Evolutionary conservation across 2,329 filamentous ascomycete genomes (phyloP).

Genomic region (Ophiostoma sp.): DNA sequence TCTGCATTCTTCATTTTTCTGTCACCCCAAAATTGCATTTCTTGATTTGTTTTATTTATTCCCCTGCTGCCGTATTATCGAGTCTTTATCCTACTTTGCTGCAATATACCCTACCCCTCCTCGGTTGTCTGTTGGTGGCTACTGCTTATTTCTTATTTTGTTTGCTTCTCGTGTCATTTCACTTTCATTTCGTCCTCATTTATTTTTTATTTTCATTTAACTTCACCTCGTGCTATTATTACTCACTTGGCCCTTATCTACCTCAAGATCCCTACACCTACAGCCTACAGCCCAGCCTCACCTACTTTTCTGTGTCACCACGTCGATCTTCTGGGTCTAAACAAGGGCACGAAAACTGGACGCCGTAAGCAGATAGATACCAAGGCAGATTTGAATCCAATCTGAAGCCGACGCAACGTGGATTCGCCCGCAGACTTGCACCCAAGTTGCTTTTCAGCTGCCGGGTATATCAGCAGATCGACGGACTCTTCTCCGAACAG

Average conservation of each 20-base stretch:
- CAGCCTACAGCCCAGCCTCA: conserved; percentile 7
- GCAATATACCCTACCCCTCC: neutral
- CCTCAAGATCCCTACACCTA: neutral
- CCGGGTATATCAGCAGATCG: neutral
- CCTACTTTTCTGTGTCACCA: conserved; percentile 12
- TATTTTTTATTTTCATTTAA: no score
- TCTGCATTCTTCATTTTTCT: neutral
- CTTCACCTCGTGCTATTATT: neutral
- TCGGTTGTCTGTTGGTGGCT: conserved; percentile 13
- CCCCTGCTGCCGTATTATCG: neutral
- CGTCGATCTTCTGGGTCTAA: neutral
- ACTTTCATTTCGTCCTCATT: neutral
- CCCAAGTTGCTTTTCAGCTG: neutral
- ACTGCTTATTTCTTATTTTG: neutral
- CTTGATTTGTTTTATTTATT: neutral
- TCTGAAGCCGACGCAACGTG: neutral
- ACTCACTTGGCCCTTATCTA: neutral
- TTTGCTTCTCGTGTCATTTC: neutral
- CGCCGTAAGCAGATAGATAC: neutral
- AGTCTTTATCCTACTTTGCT: neutral
- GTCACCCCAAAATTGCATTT: neutral
- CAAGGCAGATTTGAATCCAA: neutral
- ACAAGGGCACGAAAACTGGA: conserved; percentile 1
- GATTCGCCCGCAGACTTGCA: no score
- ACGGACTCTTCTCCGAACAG: neutral